phyloP scores from a whole-genome alignment of 257 asterid species.

The Solanum chiquidenum region DNA sequence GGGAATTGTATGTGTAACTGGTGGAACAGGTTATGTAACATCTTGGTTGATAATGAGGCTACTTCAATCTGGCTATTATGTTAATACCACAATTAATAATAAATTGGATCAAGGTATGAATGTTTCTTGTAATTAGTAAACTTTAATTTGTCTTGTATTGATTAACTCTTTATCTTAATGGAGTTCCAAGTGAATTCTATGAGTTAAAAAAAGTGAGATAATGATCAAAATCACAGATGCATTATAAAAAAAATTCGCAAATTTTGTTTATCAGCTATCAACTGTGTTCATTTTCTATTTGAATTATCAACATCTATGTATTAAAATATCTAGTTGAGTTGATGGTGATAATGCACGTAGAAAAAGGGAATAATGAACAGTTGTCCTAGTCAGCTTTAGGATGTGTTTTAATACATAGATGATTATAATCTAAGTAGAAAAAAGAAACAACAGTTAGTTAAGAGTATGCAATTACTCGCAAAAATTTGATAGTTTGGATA shows the following conservation, averaged over 20 bases:
- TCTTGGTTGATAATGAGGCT: conserved; percentile 19
- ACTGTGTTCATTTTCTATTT: background rate
- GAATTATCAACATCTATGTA: background rate
- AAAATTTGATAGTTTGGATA: background rate
- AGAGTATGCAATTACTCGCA: background rate
- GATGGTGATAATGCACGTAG: background rate
- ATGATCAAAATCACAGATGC: too few species aligned
- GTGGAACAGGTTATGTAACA: conserved; percentile 20
- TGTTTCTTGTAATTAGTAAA: background rate
- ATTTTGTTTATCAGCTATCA: background rate
- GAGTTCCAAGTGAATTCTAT: background rate
- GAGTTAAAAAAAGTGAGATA: too few species aligned
- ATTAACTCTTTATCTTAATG: too few species aligned
- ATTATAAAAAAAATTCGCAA: too few species aligned
- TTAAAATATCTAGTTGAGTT: background rate
- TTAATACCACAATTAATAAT: conserved; percentile 10
- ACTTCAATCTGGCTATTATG: conserved; percentile 17
- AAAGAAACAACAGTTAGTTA: background rate
- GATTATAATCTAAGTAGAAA: background rate
- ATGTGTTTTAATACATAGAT: background rate
- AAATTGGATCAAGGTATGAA: background rate
- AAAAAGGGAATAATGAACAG: background rate
- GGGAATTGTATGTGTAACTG: conserved; percentile 18
- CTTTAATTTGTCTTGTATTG: background rate
- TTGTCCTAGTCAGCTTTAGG: fast-evolving